phyloP scores from a whole-genome alignment of 129 eudicot species.

The carrot (Daucus carota) region DNA sequence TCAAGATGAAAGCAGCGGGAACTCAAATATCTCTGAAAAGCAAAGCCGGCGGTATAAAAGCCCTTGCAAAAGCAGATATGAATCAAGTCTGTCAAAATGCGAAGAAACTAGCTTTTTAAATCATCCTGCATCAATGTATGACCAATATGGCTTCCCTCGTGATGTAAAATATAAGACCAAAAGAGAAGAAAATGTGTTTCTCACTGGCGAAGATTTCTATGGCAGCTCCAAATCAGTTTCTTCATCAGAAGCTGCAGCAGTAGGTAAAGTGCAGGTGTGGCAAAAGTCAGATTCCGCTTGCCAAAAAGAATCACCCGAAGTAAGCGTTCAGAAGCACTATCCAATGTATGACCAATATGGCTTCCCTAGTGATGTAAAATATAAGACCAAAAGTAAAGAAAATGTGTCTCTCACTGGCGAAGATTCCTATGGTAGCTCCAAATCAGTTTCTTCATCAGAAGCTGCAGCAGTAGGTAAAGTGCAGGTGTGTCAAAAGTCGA shows the following conservation, averaged over 20 bases:
- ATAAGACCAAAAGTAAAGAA: constrained; percentile 20
- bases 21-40: constrained; percentile 31
- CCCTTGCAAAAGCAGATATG: constrained; percentile 32
- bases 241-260: constrained; percentile 35
- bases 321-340: too few relatives aligned
- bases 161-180: constrained; percentile 17
- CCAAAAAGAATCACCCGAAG: constrained; percentile 12
- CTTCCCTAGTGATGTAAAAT: constrained; percentile 9
- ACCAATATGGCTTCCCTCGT: constrained; percentile 27
- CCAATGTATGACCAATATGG: constrained; percentile 38
- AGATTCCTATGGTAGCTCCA: constrained; percentile 35
- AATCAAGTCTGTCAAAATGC: constrained; percentile 31
- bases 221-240: constrained; percentile 58
- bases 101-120: constrained; percentile 26
- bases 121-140: constrained; percentile 31
- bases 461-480: constrained; percentile 8
- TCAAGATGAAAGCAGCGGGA: constrained; percentile 44
- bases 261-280: constrained; percentile 7
- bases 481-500: constrained; percentile 16
- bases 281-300: constrained; percentile 22
- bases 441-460: constrained; percentile 70
- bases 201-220: constrained; percentile 28
- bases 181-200: constrained; percentile 21
- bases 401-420: constrained; percentile 23
- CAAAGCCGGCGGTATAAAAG: constrained; percentile 39